Evolutionary conservation across 352 stramenopile species (phyloP), one percentile per base, ranked within the genome.

Genomic region (Phytophthora vignae): DNA sequence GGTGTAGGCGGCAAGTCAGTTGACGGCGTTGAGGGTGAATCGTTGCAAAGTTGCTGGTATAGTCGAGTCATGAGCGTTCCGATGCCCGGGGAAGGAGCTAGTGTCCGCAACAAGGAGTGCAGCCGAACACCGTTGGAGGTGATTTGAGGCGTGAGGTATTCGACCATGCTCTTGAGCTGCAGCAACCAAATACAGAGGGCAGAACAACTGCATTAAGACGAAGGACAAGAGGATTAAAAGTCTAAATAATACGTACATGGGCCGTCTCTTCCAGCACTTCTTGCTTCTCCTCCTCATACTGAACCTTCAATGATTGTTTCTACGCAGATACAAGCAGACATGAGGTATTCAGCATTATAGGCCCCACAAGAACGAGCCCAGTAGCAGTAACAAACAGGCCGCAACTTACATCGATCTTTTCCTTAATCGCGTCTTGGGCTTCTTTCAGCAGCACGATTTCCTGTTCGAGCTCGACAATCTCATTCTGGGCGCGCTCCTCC

Each of bases 51-150:
- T 58, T 94, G 84, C 68, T 94, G 86, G 67, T 85, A 89, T 33
- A 94, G 59, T 2, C 87, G 84, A 22, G 84, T 92, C 87, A 92
- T 94, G 33, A 94, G 67, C 44, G 87, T 89, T 33, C 87, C 87
- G 14, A 90, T 87, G 19, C 76, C 85, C 3, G 87, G 71, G 46
- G 75, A 80, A 10, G 82, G 80, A 25, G 87, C 87, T 29, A 94
- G 74, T 29, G 82, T 90, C 4, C 84, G 83, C 25, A 94, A 60
- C 29, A 94, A 73, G n/a, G 87, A 88, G 33, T 90, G 83, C 19
- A 92, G 71, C 17, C 83, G 81, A 60, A 83, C 74, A 42, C 76
- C 55, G 25, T 85, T 89, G 10, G 87, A 83, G 44, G 73, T 78
- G 21, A 91, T 69, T 70, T 94, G 83, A n/a, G 83, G 78, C 10